These are phyloP conservation scores for Mycena polygramma DNA, from an alignment of 768 basidiomycete species.

Conservation along the genomic window DNA sequence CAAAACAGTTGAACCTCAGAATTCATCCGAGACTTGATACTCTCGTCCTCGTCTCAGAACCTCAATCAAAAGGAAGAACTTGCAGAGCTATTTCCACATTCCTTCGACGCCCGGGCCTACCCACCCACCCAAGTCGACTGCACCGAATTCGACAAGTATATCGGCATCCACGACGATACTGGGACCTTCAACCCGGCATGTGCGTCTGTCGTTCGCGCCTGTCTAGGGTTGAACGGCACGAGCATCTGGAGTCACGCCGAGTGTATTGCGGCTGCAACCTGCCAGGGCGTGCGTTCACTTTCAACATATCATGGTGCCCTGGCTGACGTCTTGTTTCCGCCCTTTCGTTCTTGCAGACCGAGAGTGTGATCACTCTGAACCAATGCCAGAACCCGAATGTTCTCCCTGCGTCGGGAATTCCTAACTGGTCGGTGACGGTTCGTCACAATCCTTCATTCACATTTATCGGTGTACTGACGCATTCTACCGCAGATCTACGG, in stretches of 20 bases:
- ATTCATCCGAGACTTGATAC: too few species aligned
- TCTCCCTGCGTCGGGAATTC: conserved; percentile 14
- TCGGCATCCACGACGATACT: too few species aligned
- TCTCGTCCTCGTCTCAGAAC: too few species aligned
- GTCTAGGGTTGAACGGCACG: conserved; percentile 20
- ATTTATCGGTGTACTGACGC: neutral
- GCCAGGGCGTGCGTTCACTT: conserved; percentile 32
- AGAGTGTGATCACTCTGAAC: conserved; percentile 26
- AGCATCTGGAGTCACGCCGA: conserved; percentile 28
- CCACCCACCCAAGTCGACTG: too few species aligned
- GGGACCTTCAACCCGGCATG: too few species aligned
- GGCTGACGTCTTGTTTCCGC: too few species aligned
- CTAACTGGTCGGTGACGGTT: conserved; percentile 24
- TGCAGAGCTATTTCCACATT: too few species aligned
- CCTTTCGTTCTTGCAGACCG: conserved; percentile 24
- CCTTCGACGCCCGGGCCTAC: too few species aligned
- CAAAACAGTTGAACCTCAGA: too few species aligned
- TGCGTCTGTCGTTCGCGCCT: too few species aligned
- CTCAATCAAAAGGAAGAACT: too few species aligned
- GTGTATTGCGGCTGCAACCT: conserved; percentile 31
- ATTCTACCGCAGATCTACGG: conserved; percentile 31
- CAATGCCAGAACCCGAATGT: conserved; percentile 34
- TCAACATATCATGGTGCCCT: neutral
- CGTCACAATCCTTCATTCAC: neutral
- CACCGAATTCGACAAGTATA: too few species aligned